phyloP scores from a whole-genome alignment of 1,284 basidiomycete species.

The Schizophyllum commune region DNA sequence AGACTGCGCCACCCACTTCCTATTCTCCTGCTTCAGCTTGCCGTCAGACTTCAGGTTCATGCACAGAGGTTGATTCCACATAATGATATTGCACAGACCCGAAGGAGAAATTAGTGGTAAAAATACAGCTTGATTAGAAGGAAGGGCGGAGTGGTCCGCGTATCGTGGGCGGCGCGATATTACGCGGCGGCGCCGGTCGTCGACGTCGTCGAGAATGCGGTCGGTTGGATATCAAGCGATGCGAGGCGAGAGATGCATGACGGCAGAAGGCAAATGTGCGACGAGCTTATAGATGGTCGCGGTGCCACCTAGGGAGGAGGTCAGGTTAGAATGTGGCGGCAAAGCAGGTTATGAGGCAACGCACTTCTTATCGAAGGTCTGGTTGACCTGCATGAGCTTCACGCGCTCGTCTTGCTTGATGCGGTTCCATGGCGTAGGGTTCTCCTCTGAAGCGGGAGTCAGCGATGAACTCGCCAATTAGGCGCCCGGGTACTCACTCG shows the following conservation, averaged over 20 bases:
- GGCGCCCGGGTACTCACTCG: not conserved
- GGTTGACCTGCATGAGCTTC: slow-evolving; percentile 17
- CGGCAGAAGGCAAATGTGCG: too few species aligned
- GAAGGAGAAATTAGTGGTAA: not conserved
- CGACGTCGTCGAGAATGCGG: too few species aligned
- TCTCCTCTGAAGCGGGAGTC: slow-evolving; percentile 2
- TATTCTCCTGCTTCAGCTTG: not conserved
- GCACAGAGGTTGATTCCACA: not conserved
- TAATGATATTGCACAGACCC: not conserved
- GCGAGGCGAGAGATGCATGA: too few species aligned
- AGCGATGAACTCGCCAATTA: not conserved
- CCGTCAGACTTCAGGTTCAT: not conserved
- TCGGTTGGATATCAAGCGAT: too few species aligned
- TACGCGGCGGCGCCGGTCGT: not conserved
- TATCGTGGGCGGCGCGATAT: not conserved
- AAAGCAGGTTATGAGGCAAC: not conserved
- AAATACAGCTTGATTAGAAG: slow-evolving; percentile 2
- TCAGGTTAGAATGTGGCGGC: too few species aligned
- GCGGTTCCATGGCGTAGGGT: slow-evolving; percentile 17
- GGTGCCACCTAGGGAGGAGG: not conserved
- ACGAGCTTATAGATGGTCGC: not conserved
- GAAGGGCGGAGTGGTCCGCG: not conserved
- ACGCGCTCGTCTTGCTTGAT: slow-evolving; percentile 17
- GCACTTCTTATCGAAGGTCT: slow-evolving; percentile 12
- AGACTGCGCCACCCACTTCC: not conserved